A percentile compares a stretch with the other conserved stretches of the same genome.
These are phyloP conservation scores for Acer negundo DNA, from an alignment of 345 rosid genomes.

Conservation along the genomic window DNA sequence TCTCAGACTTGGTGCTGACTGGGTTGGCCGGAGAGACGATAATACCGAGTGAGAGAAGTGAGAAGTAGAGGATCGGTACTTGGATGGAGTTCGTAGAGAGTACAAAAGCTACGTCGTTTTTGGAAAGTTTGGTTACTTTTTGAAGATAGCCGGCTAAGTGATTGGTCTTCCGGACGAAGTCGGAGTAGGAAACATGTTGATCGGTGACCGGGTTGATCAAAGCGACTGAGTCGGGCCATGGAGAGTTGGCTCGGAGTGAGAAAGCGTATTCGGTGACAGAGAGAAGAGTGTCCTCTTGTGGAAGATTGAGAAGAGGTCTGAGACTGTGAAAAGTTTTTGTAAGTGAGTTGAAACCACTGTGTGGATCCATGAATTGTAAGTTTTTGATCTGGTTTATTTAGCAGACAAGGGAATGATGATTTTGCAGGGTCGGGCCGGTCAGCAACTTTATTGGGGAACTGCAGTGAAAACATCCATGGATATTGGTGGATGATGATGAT, in stretches of 20 bases:
- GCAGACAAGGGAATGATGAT: too few relatives aligned
- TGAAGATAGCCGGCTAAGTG: conserved; percentile 10
- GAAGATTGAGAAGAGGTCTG: conserved; percentile 30
- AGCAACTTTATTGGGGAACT: too few relatives aligned
- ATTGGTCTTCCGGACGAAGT: background rate
- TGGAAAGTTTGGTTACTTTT: conserved; percentile 17
- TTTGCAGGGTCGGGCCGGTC: too few relatives aligned
- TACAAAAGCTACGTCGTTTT: conserved; percentile 32
- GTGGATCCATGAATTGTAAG: conserved; percentile 9
- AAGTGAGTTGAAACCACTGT: conserved; percentile 31
- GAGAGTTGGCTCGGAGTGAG: conserved; percentile 22
- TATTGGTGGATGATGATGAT: too few relatives aligned
- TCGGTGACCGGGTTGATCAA: conserved; percentile 1
- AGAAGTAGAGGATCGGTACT: conserved; percentile 31
- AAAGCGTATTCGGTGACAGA: conserved; percentile 30
- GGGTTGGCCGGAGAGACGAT: conserved; percentile 35
- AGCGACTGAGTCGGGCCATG: conserved; percentile 5
- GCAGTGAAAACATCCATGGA: too few relatives aligned
- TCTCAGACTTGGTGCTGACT: conserved; percentile 22
- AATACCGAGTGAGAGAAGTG: conserved; percentile 36
- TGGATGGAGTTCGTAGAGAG: conserved; percentile 26
- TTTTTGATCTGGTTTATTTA: background rate
- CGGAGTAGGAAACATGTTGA: background rate
- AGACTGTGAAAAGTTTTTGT: conserved; percentile 36
- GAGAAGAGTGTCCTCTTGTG: conserved; percentile 19